A percentile compares a stretch with the other conserved stretches of the same genome.
phyloP scores from a whole-genome alignment of 768 basidiomycete species.

The Leccinum sublutescens region DNA sequence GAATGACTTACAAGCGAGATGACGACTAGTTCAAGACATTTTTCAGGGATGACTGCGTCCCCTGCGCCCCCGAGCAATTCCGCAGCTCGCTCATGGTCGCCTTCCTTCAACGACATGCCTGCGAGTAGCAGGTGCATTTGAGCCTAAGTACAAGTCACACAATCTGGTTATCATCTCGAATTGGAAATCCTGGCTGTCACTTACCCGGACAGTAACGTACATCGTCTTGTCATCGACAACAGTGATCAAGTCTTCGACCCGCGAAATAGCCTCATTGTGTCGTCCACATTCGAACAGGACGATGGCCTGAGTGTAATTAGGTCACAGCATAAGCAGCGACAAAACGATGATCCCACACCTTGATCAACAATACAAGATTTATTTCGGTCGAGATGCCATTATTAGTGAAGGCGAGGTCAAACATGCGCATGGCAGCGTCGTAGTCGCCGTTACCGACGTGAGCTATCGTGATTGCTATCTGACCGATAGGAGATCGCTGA shows the following conservation, averaged over 20 bases:
- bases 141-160: background rate
- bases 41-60: background rate
- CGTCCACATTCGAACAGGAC: constrained; percentile 8
- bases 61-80: background rate
- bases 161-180: background rate
- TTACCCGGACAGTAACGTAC: constrained; percentile 1
- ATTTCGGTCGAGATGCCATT: background rate
- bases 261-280: constrained; percentile 6
- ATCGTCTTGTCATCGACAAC: background rate
- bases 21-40: background rate
- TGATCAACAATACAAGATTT: constrained; percentile 10
- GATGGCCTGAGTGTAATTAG: background rate
- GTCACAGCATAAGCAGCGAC: background rate
- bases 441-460: background rate
- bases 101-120: background rate
- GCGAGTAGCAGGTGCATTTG: constrained; percentile 8
- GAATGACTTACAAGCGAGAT: constrained; percentile 14
- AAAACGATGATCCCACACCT: background rate
- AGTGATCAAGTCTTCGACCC: constrained; percentile 2
- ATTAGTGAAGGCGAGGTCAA: constrained; percentile 11
- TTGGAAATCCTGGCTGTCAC: background rate
- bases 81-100: background rate
- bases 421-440: background rate
- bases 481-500: constrained; percentile 5
- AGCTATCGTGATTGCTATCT: constrained; percentile 9